These are phyloP conservation scores for Chytriomyces hyalinus DNA, from an alignment of 192 early-diverging fungal genomes.

Conservation along the genomic window DNA sequence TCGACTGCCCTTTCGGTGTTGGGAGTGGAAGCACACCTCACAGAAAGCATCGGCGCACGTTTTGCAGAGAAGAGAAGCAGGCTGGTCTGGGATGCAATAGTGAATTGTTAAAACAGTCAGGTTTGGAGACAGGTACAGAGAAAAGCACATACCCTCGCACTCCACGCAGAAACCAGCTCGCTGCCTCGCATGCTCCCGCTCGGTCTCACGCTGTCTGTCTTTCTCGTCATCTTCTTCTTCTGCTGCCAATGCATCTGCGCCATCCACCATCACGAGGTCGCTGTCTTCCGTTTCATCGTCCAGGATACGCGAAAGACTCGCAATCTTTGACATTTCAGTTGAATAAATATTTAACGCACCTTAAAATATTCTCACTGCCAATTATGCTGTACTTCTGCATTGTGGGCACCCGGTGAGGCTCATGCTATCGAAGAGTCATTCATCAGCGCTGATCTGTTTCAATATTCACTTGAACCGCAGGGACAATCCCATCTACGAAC, in stretches of 20 bases:
- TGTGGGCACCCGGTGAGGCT: conserved; percentile 71
- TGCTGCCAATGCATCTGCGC: conserved; percentile 34
- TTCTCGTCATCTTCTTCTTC: conserved; percentile 42
- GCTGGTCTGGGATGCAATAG: conserved; percentile 44
- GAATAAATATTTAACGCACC: not conserved
- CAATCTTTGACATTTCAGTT: not conserved
- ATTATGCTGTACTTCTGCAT: conserved; percentile 79
- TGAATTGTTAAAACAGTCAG: not conserved
- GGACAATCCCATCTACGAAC: conserved; percentile 96
- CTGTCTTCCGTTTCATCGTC: conserved; percentile 36
- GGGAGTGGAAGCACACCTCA: not conserved
- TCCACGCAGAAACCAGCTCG: conserved; percentile 84
- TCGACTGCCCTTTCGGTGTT: not conserved
- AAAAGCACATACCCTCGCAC: conserved; percentile 60
- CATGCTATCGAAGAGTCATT: not conserved
- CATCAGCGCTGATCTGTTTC: not conserved
- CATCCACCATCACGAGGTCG: conserved; percentile 40
- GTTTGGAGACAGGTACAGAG: not conserved
- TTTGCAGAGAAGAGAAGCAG: conserved; percentile 72
- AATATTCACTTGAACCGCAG: conserved; percentile 26
- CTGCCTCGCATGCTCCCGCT: not conserved
- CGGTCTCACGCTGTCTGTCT: conserved; percentile 25
- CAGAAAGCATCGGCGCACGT: conserved; percentile 70
- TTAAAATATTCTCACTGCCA: not conserved
- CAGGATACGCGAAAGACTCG: conserved; percentile 5